A percentile compares a stretch with the other conserved stretches of the same genome.
Evolutionary conservation across 495 filamentous ascomycete species (phyloP).

Genomic region (Talaromyces stipitatus): DNA sequence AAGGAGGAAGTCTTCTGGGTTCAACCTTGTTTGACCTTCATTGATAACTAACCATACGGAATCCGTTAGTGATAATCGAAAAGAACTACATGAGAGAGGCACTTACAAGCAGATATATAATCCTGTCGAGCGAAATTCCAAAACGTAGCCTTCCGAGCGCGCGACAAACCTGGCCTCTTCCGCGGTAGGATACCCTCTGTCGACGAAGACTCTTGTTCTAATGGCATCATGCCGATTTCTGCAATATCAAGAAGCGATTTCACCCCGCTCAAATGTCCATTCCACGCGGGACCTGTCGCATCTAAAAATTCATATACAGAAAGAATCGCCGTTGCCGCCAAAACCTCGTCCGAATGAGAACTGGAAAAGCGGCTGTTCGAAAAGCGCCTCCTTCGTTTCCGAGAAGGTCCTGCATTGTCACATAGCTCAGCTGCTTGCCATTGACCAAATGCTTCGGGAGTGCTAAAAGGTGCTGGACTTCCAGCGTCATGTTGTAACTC

Average conservation of each 20-base stretch:
- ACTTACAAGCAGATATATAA: constrained; percentile 54
- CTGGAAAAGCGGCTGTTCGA: constrained; percentile 32
- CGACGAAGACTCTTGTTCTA: constrained; percentile 37
- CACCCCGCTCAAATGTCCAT: constrained; percentile 56
- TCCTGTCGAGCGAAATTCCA: constrained; percentile 63
- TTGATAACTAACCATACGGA: constrained; percentile 47
- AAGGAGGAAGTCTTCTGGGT: constrained; percentile 50
- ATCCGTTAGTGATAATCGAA: too few species aligned
- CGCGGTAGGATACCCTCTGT: constrained; percentile 18
- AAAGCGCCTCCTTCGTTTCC: constrained; percentile 31
- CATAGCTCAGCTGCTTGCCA: constrained; percentile 30
- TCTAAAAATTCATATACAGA: constrained; percentile 60
- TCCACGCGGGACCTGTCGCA: constrained; percentile 53
- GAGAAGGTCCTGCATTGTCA: constrained; percentile 24
- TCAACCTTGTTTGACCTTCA: constrained; percentile 50
- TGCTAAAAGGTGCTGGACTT: constrained; percentile 27
- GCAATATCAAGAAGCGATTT: constrained; percentile 56
- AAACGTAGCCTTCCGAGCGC: constrained; percentile 51
- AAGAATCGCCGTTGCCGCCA: constrained; percentile 55
- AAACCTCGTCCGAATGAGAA: constrained; percentile 50
- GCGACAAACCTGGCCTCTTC: constrained; percentile 36
- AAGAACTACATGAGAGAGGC: neutral
- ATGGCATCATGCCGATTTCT: constrained; percentile 56
- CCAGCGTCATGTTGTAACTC: constrained; percentile 41
- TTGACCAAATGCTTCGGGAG: constrained; percentile 27